Evolutionary conservation across 108 stramenopile genomes (phyloP).

Genomic region (Conticribra guillardii): DNA sequence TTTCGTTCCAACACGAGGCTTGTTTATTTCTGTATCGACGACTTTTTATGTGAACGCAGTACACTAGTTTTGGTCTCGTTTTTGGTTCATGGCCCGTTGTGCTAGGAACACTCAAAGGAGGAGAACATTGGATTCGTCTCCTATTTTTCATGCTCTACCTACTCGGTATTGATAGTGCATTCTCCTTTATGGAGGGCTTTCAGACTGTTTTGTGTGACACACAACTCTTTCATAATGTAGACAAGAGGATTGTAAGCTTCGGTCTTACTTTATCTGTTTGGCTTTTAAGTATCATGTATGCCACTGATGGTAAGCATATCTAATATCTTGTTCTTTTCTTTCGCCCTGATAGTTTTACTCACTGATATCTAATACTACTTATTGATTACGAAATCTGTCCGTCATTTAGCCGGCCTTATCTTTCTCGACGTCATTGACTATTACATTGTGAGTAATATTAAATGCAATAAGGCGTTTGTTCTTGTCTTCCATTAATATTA

Average conservation of each 20-base stretch:
- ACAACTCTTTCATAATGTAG: slow-evolving; percentile 6
- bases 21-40: too few species aligned
- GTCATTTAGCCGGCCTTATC: background rate
- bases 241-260: slow-evolving; percentile 27
- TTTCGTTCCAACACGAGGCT: too few species aligned
- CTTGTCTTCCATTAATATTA: background rate
- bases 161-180: slow-evolving; percentile 74
- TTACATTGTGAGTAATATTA: slow-evolving; percentile 44
- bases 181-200: slow-evolving; percentile 59
- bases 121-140: slow-evolving; percentile 61
- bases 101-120: slow-evolving; percentile 56
- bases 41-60: too few species aligned
- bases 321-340: too few species aligned
- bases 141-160: slow-evolving; percentile 66
- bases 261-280: slow-evolving; percentile 35
- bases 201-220: slow-evolving; percentile 42
- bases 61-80: slow-evolving; percentile 56
- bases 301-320: slow-evolving; percentile 62
- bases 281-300: slow-evolving; percentile 51
- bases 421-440: slow-evolving; percentile 68
- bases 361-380: too few species aligned
- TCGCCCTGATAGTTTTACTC: too few species aligned
- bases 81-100: slow-evolving; percentile 71
- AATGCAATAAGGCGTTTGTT: background rate
- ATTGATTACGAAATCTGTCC: too few species aligned